A percentile compares a stretch with the other conserved stretches of the same genome.
phyloP scores from a whole-genome alignment of 805 yeast species.

The Candida maltosa region DNA sequence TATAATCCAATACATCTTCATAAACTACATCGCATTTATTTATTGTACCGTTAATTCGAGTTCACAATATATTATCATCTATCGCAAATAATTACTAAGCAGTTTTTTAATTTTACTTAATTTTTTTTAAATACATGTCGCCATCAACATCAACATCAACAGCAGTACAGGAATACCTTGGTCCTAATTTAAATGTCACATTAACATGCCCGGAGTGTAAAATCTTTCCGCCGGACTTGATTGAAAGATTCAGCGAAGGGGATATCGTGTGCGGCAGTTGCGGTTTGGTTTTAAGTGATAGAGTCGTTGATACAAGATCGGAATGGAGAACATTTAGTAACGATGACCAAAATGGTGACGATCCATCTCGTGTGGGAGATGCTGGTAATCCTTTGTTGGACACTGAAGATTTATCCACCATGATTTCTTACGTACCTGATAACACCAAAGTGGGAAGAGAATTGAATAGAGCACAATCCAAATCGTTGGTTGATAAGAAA shows the following conservation, averaged over 20 bases:
- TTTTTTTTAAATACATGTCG: slow-evolving; percentile 1
- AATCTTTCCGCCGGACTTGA: slow-evolving; percentile 90
- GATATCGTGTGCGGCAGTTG: slow-evolving; percentile 98
- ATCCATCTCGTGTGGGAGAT: slow-evolving; percentile 98
- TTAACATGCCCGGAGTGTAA: slow-evolving; percentile 95
- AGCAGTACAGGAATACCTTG: slow-evolving; percentile 20
- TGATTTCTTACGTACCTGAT: slow-evolving; percentile 84
- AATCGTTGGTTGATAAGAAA: slow-evolving; percentile 78
- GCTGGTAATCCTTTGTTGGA: slow-evolving; percentile 91
- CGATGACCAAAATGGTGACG: slow-evolving; percentile 97
- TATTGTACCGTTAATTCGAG: slow-evolving; percentile 12
- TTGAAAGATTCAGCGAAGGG: slow-evolving; percentile 94
- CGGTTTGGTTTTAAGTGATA: slow-evolving; percentile 88
- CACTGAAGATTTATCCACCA: slow-evolving; percentile 86
- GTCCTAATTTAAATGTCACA: slow-evolving; percentile 84
- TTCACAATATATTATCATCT: slow-evolving; percentile 8
- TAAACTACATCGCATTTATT: no score
- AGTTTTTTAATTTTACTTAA: not conserved
- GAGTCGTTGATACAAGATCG: slow-evolving; percentile 90
- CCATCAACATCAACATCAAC: slow-evolving; percentile 4
- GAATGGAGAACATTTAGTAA: slow-evolving; percentile 99
- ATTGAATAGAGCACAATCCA: slow-evolving; percentile 84
- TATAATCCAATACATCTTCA: no score
- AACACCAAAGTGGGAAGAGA: slow-evolving; percentile 87
- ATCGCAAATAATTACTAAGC: not conserved